Base-by-base conservation (phyloP, 306 rosid species). In the Cercis canadensis region DNA sequence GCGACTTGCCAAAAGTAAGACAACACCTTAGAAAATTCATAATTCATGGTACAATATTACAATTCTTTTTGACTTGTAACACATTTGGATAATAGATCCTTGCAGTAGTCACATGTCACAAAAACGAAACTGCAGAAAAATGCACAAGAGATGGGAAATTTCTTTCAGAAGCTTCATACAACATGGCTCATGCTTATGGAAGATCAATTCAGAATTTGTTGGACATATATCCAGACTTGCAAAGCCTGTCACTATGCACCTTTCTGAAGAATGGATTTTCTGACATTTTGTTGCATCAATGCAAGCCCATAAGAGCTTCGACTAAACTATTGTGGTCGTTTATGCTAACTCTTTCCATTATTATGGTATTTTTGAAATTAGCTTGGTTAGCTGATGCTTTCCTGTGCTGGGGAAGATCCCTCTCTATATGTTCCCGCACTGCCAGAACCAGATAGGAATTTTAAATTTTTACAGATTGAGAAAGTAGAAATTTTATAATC, bases 141-240 rank as follows among this genome's bases (percentile, higher is more conserved):
- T 90, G 90, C 67, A 49, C 31, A 77, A 82, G 61, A 14, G 37
- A 46, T 0, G 97, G 88, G 29, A 84, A 65, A 65, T 72, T 81
- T 60, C 45, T 90, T 8, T 83, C 90, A 8, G 72, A 55, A 40
- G 67, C 75, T 1, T 44, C 77, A 4, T 88, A 84, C 81, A 57
- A 84, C 74, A 77, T 84, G 84, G 86, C 91, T 54, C 83, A 57
- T 5, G 94, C 94, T 50, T 90, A 84, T 58, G 86, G 88, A 49
- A 80, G 81, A 43, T 84, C 83, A 0, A 63, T 81, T 13, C 92
- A 90, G 55, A 81, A 88, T 50, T 63, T 88, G 77, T 78, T 88
- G 4, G 78, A 86, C 50, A 78, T 86, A 62, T 82, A 82, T 78
- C 90, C 95, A 29, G 89, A 85, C 39, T 69, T 90, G 80, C 80